A percentile compares a stretch with the other conserved stretches of the same genome.
These are phyloP conservation scores for Gentiana dahurica DNA, from an alignment of 257 asterid species.

Conservation along the genomic window DNA sequence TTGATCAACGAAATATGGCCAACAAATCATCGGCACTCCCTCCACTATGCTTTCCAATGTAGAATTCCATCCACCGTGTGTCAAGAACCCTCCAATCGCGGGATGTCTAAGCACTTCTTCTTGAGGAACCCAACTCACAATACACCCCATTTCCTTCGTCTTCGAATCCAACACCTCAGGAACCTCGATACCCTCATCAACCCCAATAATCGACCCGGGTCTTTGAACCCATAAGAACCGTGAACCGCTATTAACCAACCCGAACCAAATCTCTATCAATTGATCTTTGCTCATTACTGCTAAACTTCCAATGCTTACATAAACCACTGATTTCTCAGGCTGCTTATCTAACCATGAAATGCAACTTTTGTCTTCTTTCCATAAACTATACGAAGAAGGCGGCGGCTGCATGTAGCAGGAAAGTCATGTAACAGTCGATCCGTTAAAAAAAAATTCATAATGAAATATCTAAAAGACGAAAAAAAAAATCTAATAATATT, in stretches of 20 bases:
- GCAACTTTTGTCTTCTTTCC: conserved; percentile 24
- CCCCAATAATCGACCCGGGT: conserved; percentile 25
- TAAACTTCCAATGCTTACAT: conserved; percentile 60
- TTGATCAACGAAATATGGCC: conserved; percentile 55
- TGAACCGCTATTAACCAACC: conserved; percentile 46
- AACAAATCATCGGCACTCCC: conserved; percentile 59
- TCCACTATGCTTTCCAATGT: conserved; percentile 42
- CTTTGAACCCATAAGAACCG: conserved; percentile 53
- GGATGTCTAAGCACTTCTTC: conserved; percentile 46
- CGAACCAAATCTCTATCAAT: conserved; percentile 46
- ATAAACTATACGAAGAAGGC: conserved; percentile 4
- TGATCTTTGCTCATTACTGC: conserved; percentile 28
- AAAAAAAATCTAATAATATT: too few species aligned
- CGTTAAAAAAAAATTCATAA: too few species aligned
- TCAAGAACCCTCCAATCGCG: conserved; percentile 50
- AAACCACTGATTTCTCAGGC: conserved; percentile 43
- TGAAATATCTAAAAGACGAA: too few species aligned
- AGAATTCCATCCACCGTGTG: conserved; percentile 72
- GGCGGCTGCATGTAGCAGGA: neutral
- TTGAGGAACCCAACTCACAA: conserved; percentile 63
- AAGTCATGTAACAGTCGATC: too few species aligned
- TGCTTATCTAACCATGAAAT: conserved; percentile 46
- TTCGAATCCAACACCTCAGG: conserved; percentile 20
- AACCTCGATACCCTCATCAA: conserved; percentile 6
- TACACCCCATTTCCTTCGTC: conserved; percentile 32